Evolutionary conservation across 1,139 yeast genomes (phyloP).

Genomic region (Zygoascus hellenicus): DNA sequence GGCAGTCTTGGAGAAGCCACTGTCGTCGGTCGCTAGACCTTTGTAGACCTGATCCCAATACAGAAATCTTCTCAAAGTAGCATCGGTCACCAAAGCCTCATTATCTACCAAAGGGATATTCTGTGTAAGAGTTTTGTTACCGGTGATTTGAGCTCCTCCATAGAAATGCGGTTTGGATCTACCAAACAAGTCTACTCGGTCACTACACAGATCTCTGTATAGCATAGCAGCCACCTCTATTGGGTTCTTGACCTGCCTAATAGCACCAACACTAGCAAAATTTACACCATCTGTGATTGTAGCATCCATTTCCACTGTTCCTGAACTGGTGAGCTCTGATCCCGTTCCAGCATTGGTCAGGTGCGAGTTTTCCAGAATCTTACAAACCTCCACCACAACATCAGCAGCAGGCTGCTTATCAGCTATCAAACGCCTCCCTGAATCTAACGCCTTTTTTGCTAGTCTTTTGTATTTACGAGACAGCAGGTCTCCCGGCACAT

Average conservation of each 20-base stretch:
- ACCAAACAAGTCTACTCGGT: conserved; percentile 22
- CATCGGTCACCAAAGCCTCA: not conserved
- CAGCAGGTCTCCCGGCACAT: conserved; percentile 10
- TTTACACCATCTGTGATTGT: conserved; percentile 26
- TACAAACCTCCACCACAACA: conserved; percentile 26
- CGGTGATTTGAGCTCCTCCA: conserved; percentile 33
- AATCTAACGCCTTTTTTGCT: conserved; percentile 19
- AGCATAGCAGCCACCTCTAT: conserved; percentile 23
- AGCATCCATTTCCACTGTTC: conserved; percentile 52
- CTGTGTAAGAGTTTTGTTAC: not conserved
- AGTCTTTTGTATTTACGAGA: conserved; percentile 21
- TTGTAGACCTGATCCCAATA: conserved; percentile 4
- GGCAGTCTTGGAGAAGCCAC: not conserved
- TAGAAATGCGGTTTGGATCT: conserved; percentile 33
- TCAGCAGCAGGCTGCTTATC: not conserved
- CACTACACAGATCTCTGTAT: conserved; percentile 15
- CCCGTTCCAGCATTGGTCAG: conserved; percentile 56
- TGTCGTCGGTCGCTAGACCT: not conserved
- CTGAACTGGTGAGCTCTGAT: conserved; percentile 44
- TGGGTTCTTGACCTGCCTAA: conserved; percentile 30
- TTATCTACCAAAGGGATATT: not conserved
- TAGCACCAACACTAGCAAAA: conserved; percentile 31
- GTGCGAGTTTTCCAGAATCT: conserved; percentile 40
- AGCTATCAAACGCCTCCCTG: conserved; percentile 22
- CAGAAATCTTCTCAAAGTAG: not conserved